Evolutionary conservation across 768 basidiomycete genomes (phyloP).

Genomic region (Lentinus brumalis): DNA sequence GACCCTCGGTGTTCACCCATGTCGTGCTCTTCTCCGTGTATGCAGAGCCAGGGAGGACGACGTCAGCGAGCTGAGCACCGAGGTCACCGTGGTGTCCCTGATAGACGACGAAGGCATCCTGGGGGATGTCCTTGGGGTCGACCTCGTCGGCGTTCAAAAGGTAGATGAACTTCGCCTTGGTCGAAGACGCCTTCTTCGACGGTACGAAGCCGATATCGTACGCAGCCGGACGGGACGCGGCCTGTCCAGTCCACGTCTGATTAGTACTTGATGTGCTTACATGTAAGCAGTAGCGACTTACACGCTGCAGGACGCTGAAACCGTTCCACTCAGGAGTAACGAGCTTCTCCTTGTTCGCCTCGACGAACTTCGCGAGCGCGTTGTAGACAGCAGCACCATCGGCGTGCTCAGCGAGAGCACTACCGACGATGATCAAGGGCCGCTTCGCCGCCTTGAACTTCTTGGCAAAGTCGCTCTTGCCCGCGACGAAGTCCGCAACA

Average conservation of each 20-base stretch:
- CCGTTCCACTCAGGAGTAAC: slow-evolving; percentile 95
- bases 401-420: slow-evolving; percentile 79
- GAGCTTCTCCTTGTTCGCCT: slow-evolving; percentile 72
- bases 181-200: slow-evolving; percentile 70
- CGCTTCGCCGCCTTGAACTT: slow-evolving; percentile 89
- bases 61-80: slow-evolving; percentile 96
- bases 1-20: slow-evolving; percentile 97
- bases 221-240: slow-evolving; percentile 89
- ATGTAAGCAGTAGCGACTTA: slow-evolving; percentile 40
- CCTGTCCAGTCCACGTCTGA: slow-evolving; percentile 41
- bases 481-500: slow-evolving; percentile 73
- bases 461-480: slow-evolving; percentile 77
- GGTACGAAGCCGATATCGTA: slow-evolving; percentile 96
- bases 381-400: slow-evolving; percentile 82
- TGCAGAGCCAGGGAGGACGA: slow-evolving; percentile 88
- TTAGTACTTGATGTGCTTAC: not conserved
- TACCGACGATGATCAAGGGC: slow-evolving; percentile 93
- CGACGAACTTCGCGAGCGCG: slow-evolving; percentile 76
- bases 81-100: slow-evolving; percentile 98
- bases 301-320: slow-evolving; percentile 89
- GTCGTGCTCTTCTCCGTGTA: slow-evolving; percentile 92
- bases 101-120: slow-evolving; percentile 95
- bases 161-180: slow-evolving; percentile 93
- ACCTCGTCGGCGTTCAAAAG: slow-evolving; percentile 96
- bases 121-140: slow-evolving; percentile 83